phyloP scores from a whole-genome alignment of 192 early-diverging fungal species.

The Coemansia sp. region DNA sequence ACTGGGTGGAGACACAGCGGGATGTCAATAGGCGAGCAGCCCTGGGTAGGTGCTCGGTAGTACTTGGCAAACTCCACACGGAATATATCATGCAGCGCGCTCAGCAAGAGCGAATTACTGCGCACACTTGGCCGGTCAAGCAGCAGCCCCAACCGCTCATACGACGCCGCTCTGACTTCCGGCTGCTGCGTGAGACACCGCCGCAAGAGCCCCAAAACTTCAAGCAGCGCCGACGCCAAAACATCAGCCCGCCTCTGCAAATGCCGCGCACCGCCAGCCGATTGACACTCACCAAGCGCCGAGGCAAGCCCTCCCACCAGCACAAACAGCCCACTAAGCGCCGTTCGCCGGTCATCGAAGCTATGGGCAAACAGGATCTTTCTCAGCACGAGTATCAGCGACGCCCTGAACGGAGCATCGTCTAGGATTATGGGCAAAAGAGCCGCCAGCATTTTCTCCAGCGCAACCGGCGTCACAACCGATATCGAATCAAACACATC shows the following conservation, averaged over 20 bases:
- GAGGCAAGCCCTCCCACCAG: conserved; percentile 41
- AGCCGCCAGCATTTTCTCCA: conserved; percentile 57
- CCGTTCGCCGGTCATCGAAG: conserved; percentile 59
- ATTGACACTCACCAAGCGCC: conserved; percentile 6
- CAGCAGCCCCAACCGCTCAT: conserved; percentile 56
- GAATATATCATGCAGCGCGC: conserved; percentile 25
- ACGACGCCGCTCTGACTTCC: conserved; percentile 58
- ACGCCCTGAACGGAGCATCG: conserved; percentile 59
- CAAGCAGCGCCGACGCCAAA: conserved; percentile 24
- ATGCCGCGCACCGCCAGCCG: background rate
- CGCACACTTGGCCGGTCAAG: conserved; percentile 30
- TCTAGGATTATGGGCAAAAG: conserved; percentile 56
- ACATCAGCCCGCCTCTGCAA: conserved; percentile 8
- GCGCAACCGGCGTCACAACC: conserved; percentile 53
- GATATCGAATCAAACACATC: conserved; percentile 67
- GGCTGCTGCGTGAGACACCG: conserved; percentile 69
- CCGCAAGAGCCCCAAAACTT: conserved; percentile 58
- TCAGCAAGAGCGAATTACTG: conserved; percentile 10
- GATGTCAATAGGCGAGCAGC: conserved; percentile 32
- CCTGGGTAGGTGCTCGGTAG: conserved; percentile 11
- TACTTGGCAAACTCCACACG: conserved; percentile 51
- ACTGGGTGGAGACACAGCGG: conserved; percentile 25
- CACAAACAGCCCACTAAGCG: conserved; percentile 62
- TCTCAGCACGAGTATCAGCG: conserved; percentile 66
- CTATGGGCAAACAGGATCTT: conserved; percentile 68